A percentile compares a stretch with the other conserved stretches of the same genome.
These are phyloP conservation scores for Triglochin maritima DNA, from an alignment of 106 monocot genomes.

Conservation along the genomic window DNA sequence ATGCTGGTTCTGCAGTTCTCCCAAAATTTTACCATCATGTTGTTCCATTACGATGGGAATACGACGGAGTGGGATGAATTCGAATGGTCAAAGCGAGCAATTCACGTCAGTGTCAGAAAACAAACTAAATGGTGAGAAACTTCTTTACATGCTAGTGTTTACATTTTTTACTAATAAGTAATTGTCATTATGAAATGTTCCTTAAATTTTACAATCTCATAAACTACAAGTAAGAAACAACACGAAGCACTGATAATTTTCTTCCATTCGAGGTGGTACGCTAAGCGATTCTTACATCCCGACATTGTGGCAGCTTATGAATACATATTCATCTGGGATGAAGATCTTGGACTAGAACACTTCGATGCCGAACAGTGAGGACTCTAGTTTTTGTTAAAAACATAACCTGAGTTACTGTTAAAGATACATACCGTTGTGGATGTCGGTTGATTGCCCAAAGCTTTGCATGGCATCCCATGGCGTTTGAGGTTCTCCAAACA, in stretches of 20 bases:
- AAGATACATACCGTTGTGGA: no score
- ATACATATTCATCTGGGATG: conserved; percentile 23
- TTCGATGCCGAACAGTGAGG: conserved; percentile 20
- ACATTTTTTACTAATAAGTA: background rate
- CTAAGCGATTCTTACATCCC: conserved; percentile 22
- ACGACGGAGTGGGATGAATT: conserved; percentile 17
- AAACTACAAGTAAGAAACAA: background rate
- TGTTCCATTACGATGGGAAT: conserved; percentile 17
- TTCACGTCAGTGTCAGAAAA: conserved; percentile 17
- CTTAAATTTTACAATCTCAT: background rate
- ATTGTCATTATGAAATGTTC: background rate
- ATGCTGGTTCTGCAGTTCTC: conserved; percentile 11
- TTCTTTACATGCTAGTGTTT: no score
- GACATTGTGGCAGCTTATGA: conserved; percentile 20
- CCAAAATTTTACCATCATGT: conserved; percentile 15
- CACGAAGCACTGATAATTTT: background rate
- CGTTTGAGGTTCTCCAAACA: no score
- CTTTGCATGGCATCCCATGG: no score
- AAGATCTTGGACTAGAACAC: conserved; percentile 20
- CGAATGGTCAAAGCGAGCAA: conserved; percentile 18
- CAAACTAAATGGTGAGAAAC: conserved; percentile 18
- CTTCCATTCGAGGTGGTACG: conserved; percentile 10
- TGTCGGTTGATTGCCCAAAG: no score
- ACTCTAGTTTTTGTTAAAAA: background rate
- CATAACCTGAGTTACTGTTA: no score